Base-by-base conservation (phyloP, 495 filamentous ascomycete species). In the Talaromyces stipitatus region DNA sequence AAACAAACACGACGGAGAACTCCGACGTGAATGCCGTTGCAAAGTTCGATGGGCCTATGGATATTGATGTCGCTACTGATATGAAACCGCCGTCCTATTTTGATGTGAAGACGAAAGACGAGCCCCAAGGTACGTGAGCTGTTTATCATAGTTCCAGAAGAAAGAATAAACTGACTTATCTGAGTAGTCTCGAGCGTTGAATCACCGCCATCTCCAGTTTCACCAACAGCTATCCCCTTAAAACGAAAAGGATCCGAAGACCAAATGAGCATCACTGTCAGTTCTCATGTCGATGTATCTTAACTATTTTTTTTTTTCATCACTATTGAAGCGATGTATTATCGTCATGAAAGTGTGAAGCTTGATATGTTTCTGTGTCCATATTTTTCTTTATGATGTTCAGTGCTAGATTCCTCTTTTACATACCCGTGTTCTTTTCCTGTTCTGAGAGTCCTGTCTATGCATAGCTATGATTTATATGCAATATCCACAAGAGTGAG, bases 161-260 rank as follows among this genome's bases (percentile, higher is more conserved):
- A 2, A 29, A 29, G n/a, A 4, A 16, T 0, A 20, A 41, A 7
- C 36, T 41, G 36, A 41, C 36, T 41, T 41, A 18, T 41, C 18
- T 48, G 9, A 27, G 10, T 14, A 48, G 20, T 48, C 45, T 57
- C 55, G 1, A 57, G 45, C n/a, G 51, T 58, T 32, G 56, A 60
- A 38, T 50, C 46, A n/a, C 27, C 53, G 26, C 27, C 43, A 23
- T 36, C 45, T 50, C 50, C 23, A 18, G 8, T 33, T 11, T 61
- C 48, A 33, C 27, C 55, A 10, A 50, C 59, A 28, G 55, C 58
- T 32, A 71, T 69, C 57, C 70, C 70, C 46, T 29, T 71, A 27
- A 72, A 72, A 43, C 68, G 70, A 36, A 72, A 72, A 59, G 66
- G 68, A 4, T 58, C 61, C 14, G 64, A 69, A 38, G 66, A 64